phyloP scores from a whole-genome alignment of 805 yeast genomes.

The Lachancea thermotolerans region DNA sequence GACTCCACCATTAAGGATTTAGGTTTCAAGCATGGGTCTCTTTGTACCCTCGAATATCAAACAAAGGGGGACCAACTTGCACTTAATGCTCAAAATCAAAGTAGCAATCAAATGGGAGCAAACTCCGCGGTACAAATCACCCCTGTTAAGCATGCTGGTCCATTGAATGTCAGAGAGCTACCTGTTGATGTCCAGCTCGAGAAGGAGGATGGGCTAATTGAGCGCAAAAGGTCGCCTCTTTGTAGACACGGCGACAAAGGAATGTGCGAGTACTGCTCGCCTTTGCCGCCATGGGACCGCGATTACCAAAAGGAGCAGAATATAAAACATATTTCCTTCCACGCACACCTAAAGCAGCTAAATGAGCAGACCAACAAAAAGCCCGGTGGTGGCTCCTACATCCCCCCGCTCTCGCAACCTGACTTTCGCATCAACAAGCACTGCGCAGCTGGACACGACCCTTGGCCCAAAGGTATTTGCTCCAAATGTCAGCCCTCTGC shows the following conservation, averaged over 20 bases:
- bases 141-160: conserved; percentile 2
- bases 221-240: conserved; percentile 50
- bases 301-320: conserved; percentile 64
- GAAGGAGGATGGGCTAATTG: conserved; percentile 62
- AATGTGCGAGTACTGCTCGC: conserved; percentile 97
- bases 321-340: conserved; percentile 85
- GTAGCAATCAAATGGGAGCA: neutral
- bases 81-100: neutral
- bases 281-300: conserved; percentile 91
- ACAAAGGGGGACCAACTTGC: conserved; percentile 4
- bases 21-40: conserved; percentile 54
- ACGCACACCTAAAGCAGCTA: conserved; percentile 69
- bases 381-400: conserved; percentile 56
- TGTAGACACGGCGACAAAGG: conserved; percentile 91
- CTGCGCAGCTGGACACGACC: conserved; percentile 78
- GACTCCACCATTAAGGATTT: conserved; percentile 34
- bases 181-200: conserved; percentile 64
- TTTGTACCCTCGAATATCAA: conserved; percentile 41
- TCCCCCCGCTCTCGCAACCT: conserved; percentile 73
- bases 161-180: conserved; percentile 41
- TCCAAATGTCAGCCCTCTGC: conserved; percentile 96
- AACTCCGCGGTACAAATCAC: conserved; percentile 10
- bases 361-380: conserved; percentile 61
- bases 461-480: conserved; percentile 94
- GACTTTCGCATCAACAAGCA: conserved; percentile 51